Conservation (phyloP, 2,329 filamentous ascomycete genomes). For the Rhynchosporium graminicola region DNA sequence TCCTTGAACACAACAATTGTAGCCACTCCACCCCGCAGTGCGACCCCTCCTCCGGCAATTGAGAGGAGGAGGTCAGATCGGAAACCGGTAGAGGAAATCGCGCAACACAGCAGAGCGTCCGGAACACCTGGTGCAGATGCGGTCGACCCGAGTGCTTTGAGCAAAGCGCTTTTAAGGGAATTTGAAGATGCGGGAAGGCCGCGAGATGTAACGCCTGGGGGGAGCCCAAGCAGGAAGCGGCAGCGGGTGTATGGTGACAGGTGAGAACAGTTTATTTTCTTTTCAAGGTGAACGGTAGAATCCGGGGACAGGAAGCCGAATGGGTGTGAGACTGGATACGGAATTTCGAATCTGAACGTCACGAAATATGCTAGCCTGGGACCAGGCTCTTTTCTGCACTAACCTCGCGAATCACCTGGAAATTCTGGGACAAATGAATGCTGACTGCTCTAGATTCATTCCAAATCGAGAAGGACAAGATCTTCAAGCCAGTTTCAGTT, state of each 20-base stretch:
- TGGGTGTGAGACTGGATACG: neutral
- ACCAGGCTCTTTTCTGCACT: neutral
- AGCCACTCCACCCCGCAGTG: conserved; percentile 37
- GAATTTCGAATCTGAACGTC: neutral
- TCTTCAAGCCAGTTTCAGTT: conserved; percentile 86
- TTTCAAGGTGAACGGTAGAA: neutral
- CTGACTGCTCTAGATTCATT: conserved; percentile 72
- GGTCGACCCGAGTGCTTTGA: conserved; percentile 57
- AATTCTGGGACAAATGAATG: conserved; percentile 12
- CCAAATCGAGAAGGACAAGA: conserved; percentile 92
- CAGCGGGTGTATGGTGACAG: conserved; percentile 65
- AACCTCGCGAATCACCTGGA: neutral
- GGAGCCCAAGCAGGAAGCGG: conserved; percentile 68
- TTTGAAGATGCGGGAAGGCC: conserved; percentile 60
- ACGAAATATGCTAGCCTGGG: neutral
- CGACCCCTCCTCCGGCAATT: conserved; percentile 37
- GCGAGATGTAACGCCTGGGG: conserved; percentile 61
- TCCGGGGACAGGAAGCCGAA: neutral
- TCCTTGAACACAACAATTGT: conserved; percentile 37
- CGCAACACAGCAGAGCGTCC: conserved; percentile 27
- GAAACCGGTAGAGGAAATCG: conserved; percentile 32
- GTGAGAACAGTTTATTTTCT: conserved; percentile 34
- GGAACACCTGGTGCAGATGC: conserved; percentile 29
- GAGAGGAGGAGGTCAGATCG: conserved; percentile 38
- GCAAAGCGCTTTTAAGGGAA: conserved; percentile 58